Evolutionary conservation across 768 basidiomycete genomes (phyloP).

Genomic region (Ramaria rubella): DNA sequence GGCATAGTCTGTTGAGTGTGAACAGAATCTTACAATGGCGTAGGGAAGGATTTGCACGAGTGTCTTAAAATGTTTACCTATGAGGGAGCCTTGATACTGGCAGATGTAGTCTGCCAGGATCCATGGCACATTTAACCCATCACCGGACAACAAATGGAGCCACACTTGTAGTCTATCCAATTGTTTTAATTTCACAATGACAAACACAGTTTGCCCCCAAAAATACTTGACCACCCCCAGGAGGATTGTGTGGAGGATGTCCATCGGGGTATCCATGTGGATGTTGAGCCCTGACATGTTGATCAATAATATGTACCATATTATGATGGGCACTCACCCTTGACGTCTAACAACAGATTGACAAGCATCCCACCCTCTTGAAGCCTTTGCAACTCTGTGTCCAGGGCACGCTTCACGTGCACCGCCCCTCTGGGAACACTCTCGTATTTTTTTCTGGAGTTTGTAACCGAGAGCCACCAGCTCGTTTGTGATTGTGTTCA

Average conservation of each 20-base stretch:
- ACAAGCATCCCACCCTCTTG: not conserved
- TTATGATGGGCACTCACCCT: slow-evolving; percentile 1
- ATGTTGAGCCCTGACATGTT: not conserved
- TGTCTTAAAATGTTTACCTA: slow-evolving; percentile 30
- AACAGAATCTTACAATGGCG: too few relatives aligned
- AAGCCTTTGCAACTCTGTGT: not conserved
- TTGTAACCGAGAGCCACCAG: not conserved
- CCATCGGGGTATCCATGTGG: not conserved
- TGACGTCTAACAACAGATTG: not conserved
- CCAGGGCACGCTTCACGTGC: not conserved
- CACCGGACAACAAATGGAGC: slow-evolving; percentile 19
- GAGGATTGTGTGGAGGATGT: slow-evolving; percentile 11
- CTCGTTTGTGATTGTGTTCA: not conserved
- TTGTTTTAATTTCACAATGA: slow-evolving; percentile 20
- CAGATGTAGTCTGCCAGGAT: slow-evolving; percentile 28
- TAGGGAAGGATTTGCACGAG: slow-evolving; percentile 10
- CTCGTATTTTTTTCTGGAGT: not conserved
- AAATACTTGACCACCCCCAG: slow-evolving; percentile 12
- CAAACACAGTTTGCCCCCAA: slow-evolving; percentile 15
- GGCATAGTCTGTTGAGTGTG: too few relatives aligned
- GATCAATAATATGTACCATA: too few relatives aligned
- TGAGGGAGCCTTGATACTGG: slow-evolving; percentile 24
- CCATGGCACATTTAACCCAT: slow-evolving; percentile 22
- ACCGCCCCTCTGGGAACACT: not conserved
- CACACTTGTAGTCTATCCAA: slow-evolving; percentile 19